Percentiles rank a stretch among this genome's conserved stretches.
These are phyloP conservation scores for Ophiostoma ulmi DNA, from an alignment of 2,329 filamentous ascomycete species.

Conservation along the genomic window DNA sequence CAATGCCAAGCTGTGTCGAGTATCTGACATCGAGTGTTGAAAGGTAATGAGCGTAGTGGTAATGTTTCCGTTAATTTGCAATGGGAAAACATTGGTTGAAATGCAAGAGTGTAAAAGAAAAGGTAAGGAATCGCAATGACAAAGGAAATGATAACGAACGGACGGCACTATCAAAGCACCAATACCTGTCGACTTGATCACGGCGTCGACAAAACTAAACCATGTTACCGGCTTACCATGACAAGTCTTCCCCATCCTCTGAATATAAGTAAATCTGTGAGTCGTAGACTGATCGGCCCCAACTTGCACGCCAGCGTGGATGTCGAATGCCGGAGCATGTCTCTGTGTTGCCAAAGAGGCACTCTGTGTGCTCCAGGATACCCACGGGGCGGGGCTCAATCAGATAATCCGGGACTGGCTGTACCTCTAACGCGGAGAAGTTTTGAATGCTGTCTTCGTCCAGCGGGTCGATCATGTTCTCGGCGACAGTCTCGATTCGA, in stretches of 20 bases:
- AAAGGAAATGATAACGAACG: background rate
- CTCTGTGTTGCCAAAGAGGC: conserved; percentile 25
- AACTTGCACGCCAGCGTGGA: conserved; percentile 12
- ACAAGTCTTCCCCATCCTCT: background rate
- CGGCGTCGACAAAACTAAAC: background rate
- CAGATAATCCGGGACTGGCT: background rate
- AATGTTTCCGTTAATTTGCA: background rate
- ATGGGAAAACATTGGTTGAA: background rate
- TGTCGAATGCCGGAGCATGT: conserved; percentile 24
- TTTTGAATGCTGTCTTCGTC: conserved; percentile 6
- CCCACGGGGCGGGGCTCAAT: background rate
- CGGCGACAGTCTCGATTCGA: background rate
- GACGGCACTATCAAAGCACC: background rate
- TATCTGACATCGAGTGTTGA: background rate
- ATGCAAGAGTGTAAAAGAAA: background rate
- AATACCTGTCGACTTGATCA: background rate
- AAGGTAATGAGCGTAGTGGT: background rate
- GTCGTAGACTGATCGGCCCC: background rate
- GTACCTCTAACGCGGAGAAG: background rate
- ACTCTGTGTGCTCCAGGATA: background rate
- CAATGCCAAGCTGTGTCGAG: background rate
- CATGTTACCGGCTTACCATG: background rate
- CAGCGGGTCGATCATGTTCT: background rate
- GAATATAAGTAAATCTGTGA: background rate
- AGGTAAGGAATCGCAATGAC: background rate